Evolutionary conservation across 805 yeast genomes (phyloP), one percentile per base, ranked within the genome.

Genomic region (Nakazawaea laoshanensis): DNA sequence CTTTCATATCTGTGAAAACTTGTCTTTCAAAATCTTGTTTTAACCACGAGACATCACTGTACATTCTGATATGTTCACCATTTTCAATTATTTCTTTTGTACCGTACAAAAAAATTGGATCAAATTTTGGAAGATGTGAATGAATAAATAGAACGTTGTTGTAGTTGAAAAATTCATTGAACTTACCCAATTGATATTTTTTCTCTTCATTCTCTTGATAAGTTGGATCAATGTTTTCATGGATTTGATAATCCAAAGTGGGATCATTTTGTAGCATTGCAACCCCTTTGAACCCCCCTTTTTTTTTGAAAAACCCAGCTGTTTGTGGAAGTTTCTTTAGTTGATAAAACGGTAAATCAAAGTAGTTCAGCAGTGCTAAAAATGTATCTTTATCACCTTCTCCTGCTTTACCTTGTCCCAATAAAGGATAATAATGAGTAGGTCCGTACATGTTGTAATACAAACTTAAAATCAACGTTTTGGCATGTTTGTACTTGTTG

Each of bases 301-400:
- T 34, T 2, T 45, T 40, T 2, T 41, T 40, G 31, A 42, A 52
- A 41, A 64, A 64, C 4, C 78, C 78, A 42, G 68, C 52, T 14
- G 72, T 73, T 33, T 59, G 61, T 30, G 70, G 61, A 29, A 64
- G 65, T 43, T 57, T 63, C 21, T 64, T 61, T 14, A 72, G 73
- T 45, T 70, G 76, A 46, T 71, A 71, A 34, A 53, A 68, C 2
- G 60, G 56, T 35, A 63, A 54, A 9, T 52, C 49, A 25, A 61
- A 56, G 12, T 60, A 67, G 11, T 55, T 51, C 5, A 74, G 66
- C 4, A 74, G 74, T 0, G 76, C 75, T 40, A 63, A 51, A 43
- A 72, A 72, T 2, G 78, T 72, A 39, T 72, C 78, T 43, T 72
- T 72, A 44, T 72, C 78, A 24, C 78, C 78, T 49, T 72, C 76